Conservation (phyloP, 83 land plant genomes). For the Diphasiastrum complanatum region DNA sequence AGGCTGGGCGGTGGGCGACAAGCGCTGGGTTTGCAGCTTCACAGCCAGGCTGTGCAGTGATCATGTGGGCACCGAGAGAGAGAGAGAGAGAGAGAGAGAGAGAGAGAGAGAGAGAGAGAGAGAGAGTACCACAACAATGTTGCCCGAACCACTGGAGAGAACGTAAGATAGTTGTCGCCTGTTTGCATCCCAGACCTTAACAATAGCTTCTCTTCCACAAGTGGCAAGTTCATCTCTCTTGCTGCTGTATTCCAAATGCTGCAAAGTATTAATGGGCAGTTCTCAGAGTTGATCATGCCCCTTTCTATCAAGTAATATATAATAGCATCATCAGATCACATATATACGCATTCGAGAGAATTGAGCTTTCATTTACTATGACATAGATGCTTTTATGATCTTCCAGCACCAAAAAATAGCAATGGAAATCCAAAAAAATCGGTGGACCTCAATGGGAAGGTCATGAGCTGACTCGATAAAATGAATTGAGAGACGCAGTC, state of each 20-base stretch:
- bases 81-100: not conserved
- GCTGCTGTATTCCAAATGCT: constrained; percentile 22
- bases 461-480: constrained; percentile 25
- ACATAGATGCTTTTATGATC: too few relatives aligned
- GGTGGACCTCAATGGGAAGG: constrained; percentile 18
- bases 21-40: too few relatives aligned
- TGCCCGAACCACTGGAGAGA: constrained; percentile 9
- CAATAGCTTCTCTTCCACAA: constrained; percentile 17
- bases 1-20: too few relatives aligned
- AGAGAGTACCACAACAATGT: constrained; percentile 19
- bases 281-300: not conserved
- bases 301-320: not conserved
- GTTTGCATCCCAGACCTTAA: constrained; percentile 25
- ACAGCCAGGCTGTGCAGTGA: too few relatives aligned
- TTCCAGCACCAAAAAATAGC: not conserved
- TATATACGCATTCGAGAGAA: too few relatives aligned
- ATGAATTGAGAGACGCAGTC: constrained; percentile 17
- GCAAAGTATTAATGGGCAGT: not conserved
- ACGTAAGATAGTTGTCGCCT: not conserved
- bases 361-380: too few relatives aligned
- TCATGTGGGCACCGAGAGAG: too few relatives aligned
- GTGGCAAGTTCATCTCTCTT: constrained; percentile 27
- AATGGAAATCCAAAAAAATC: not conserved
- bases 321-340: too few relatives aligned
- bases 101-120: not conserved